Base-by-base conservation (phyloP, 352 stramenopile genomes). In the Thraustochytrium sp. region DNA sequence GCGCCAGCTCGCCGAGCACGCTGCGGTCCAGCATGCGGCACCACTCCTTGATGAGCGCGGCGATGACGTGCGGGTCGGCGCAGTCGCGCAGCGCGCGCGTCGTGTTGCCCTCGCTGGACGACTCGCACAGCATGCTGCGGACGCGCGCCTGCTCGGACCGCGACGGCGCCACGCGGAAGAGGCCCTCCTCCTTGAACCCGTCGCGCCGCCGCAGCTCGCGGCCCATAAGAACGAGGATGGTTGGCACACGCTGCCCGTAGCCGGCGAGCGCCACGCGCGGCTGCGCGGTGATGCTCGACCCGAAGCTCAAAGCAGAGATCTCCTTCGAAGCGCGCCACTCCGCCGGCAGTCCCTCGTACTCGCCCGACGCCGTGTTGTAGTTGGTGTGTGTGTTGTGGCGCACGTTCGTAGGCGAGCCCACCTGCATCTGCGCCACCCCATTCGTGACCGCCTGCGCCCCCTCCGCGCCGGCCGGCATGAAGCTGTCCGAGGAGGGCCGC, bases 21-120 rank as follows among this genome's bases (percentile, higher is more conserved):
- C 48, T 80, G 36, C 34, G n/a, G 1, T 61, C 31, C 1, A 80
- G 68, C 68, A 80, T 80, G 26, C 68, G 42, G 34, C 68, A 80
- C 68, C 68, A 80, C 29, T 80, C 68, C 49, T 80, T 80, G 21
- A 80, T 80, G 48, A 80, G 53, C 31, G 68, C 68, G 13, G 68
- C 68, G 38, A 80, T 61, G 11, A 64, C 53, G 51, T 80, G 68
- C 26, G 68, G n/a, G 38, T 80, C 68, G 16, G 9, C 38, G 34
- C 68, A 80, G 5, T 61, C 44, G 31, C 21, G 48, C 51, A 80
- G 34, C 21, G 53, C 68, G 11, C 42, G 34, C 36, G 4, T 16
- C 8, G 51, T 80, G 23, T 40, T 29, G 18, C 42, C 48, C n/a
- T 65, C 48, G 34, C 53, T 51, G 0, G 68, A 53, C 13, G 68